These are phyloP conservation scores for Stromatinia cepivora DNA, from an alignment of 2,329 filamentous ascomycete species.

Conservation along the genomic window DNA sequence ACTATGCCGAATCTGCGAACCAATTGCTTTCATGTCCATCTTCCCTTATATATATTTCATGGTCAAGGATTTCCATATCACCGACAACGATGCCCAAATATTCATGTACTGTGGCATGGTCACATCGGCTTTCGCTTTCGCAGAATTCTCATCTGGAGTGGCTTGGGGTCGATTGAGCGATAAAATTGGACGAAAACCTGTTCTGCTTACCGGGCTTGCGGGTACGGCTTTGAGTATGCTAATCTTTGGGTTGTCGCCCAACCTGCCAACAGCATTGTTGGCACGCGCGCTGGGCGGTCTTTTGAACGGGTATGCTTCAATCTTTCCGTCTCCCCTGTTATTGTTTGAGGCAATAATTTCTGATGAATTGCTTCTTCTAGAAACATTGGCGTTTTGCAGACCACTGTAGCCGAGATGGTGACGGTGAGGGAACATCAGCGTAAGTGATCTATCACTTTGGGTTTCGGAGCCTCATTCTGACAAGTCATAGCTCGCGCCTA, in stretches of 20 bases:
- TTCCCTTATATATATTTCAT: conserved; percentile 99
- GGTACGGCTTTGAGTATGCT: conserved; percentile 93
- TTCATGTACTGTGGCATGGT: conserved; percentile 94
- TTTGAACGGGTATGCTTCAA: conserved; percentile 74
- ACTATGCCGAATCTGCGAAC: conserved; percentile 93
- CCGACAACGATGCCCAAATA: conserved; percentile 74
- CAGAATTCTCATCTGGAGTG: conserved; percentile 89
- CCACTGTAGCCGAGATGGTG: conserved; percentile 90
- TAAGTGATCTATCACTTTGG: conserved; percentile 48
- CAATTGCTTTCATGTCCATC: conserved; percentile 99
- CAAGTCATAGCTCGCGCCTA: conserved; percentile 73
- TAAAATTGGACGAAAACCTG: conserved; percentile 86
- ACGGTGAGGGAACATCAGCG: conserved; percentile 92
- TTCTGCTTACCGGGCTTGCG: conserved; percentile 82
- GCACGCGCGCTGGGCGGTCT: conserved; percentile 87
- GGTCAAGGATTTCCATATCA: conserved; percentile 88
- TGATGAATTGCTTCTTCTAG: conserved; percentile 46
- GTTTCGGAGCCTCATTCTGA: conserved; percentile 40
- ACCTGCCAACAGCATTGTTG: conserved; percentile 76
- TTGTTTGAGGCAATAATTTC: conserved; percentile 16
- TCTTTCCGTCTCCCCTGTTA: conserved; percentile 11
- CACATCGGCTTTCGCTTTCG: conserved; percentile 92
- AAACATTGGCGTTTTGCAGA: conserved; percentile 94
- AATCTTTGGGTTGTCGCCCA: conserved; percentile 86
- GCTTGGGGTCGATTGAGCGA: conserved; percentile 94